A percentile compares a stretch with the other conserved stretches of the same genome.
These are phyloP conservation scores for Plectranthus barbatus DNA, from an alignment of 257 asterid species.

Conservation along the genomic window DNA sequence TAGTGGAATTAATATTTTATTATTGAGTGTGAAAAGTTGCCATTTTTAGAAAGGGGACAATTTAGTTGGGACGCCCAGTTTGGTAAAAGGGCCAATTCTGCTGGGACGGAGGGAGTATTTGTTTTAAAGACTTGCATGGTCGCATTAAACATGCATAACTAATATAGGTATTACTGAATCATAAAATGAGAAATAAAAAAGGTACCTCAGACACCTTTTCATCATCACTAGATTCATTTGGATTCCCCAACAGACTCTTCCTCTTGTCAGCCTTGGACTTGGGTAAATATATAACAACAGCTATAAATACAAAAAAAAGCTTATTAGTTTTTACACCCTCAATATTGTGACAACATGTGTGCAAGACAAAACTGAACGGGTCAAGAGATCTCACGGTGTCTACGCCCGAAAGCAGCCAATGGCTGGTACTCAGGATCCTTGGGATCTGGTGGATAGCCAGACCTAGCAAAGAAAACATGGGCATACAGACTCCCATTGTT, in stretches of 20 bases:
- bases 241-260: slow-evolving; percentile 73
- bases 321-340: slow-evolving; percentile 8
- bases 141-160: not conserved
- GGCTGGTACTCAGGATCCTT: slow-evolving; percentile 90
- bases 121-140: not conserved
- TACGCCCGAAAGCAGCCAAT: slow-evolving; percentile 73
- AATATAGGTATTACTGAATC: slow-evolving; percentile 5
- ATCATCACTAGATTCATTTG: slow-evolving; percentile 32
- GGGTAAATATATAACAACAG: slow-evolving; percentile 71
- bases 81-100: too few species aligned
- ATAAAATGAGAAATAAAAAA: not conserved
- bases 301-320: slow-evolving; percentile 28
- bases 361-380: not conserved
- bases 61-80: too few species aligned
- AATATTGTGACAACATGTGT: not conserved
- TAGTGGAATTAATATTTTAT: too few species aligned
- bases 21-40: too few species aligned
- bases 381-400: slow-evolving; percentile 48
- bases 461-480: slow-evolving; percentile 86
- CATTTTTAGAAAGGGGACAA: too few species aligned
- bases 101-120: too few species aligned
- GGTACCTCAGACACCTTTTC: slow-evolving; percentile 35
- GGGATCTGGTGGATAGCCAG: slow-evolving; percentile 88
- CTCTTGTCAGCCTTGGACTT: slow-evolving; percentile 67
- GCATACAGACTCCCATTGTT: slow-evolving; percentile 89